Evolutionary conservation across 2,329 filamentous ascomycete genomes (phyloP), one percentile per base, ranked within the genome.

Genomic region (Ceratocystis cacaofunesta): DNA sequence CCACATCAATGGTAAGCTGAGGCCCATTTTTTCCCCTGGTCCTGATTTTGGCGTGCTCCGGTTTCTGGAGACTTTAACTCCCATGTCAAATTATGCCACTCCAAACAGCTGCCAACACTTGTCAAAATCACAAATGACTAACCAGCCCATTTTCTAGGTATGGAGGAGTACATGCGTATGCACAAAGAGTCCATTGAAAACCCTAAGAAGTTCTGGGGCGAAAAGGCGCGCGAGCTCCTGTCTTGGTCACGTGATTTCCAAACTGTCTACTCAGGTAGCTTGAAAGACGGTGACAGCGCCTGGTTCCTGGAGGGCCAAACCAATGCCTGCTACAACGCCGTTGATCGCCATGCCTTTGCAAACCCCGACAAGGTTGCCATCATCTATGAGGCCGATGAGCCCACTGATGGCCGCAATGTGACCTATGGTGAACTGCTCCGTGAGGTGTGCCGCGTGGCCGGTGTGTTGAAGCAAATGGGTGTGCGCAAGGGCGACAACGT

Each of bases 341-440:
- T 99, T 69, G 94, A 99, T 74, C 89, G 94, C 68, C 92, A 97
- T 76, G 94, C 94, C n/a, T 84, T 95, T 77, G 91, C 92, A 78
- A 86, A 96, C 77, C 94, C 94, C 61, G 79, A 97, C 78, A 90
- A 88, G 78, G 85, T 94, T 61, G 94, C 94, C 75, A 95, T 99
- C 78, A 96, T 97, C 78, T 99, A 97, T 80, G 94, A 99, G 80
- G 92, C 92, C 68, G 94, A 99, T 72, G 94, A 99, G 77, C 84
- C 87, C 52, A 81, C 78, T 64, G 88, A 95, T 74, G 92, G 94
- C 73, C 90, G 92, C 70, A 92, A 82, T 70, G 87, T 99, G 75
- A 94, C 90, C 69, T 99, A 97, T 72, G 84, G 88, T 71, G 92
- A 99, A 82, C 87, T 99, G 63, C 84, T 97, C 68, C 87, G 91